Evolutionary conservation across 2,329 filamentous ascomycete genomes (phyloP), one percentile per base, ranked within the genome.

Genomic region (Apiospora rasikravindrae): DNA sequence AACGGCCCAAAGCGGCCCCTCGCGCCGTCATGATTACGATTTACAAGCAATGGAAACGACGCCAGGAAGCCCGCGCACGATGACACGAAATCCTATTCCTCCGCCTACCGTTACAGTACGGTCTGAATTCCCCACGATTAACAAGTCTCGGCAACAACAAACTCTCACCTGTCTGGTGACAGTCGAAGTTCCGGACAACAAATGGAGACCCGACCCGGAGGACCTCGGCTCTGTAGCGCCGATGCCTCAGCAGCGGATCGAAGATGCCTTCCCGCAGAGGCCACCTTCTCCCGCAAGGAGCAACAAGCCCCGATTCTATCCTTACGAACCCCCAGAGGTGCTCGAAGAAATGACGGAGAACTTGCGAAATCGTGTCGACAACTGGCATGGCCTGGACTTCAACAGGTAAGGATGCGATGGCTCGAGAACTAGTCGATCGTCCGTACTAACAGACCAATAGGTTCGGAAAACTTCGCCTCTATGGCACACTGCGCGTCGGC

Each of bases 341-440:
- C 82, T 98, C 72, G 92, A 96, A 71, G 92, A 96, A 75, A 93
- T 96, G 79, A 97, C 95, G 0, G 94, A 98, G 78, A 94, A 91
- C 74, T 84, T 99, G 72, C 91, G 94, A 72, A 90, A 86, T 66
- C 92, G 95, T n/a, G 96, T 99, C 14, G 96, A 99, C 78, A 98
- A 98, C 77, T 99, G 96, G 96, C 96, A 99, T 81, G 96, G 96
- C 0, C 87, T 99, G 26, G 96, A 98, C 80, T 98, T 98, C 79
- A 90, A 91, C 79, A 90, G 94, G 88, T 93, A 84, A 77, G 86
- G 19, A 37, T 22, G 53, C 42, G 14, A 29, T 6, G 75, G 73
- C 71, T 67, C 45, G 69, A 70, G 66, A 53, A 24, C 19, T 42
- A 51, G 69, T 71, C 44, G 19, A 19, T 42, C 44, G 42, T 71